A percentile compares a stretch with the other conserved stretches of the same genome.
Evolutionary conservation across 1,284 basidiomycete species (phyloP).

Genomic region (Rhodotorula sp.): DNA sequence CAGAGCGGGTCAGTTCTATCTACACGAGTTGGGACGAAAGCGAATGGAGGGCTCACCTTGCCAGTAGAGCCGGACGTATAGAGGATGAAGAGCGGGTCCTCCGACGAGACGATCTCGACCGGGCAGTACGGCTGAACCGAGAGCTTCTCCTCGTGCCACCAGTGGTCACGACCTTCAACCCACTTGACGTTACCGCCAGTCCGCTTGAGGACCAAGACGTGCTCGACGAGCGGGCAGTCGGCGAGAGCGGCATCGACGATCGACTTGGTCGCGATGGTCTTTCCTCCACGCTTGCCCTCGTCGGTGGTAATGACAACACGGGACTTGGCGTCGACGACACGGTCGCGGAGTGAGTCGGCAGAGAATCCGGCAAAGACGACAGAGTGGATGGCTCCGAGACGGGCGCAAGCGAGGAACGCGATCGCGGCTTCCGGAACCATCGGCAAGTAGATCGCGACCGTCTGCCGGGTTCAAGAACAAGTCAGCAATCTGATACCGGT

Average conservation of each 20-base stretch:
- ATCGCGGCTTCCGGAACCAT: slow-evolving; percentile 70
- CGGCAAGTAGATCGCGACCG: slow-evolving; percentile 74
- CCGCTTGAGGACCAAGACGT: slow-evolving; percentile 84
- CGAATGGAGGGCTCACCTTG: slow-evolving; percentile 24
- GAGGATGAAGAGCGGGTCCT: slow-evolving; percentile 96
- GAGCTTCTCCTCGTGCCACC: slow-evolving; percentile 91
- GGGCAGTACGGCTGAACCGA: slow-evolving; percentile 83
- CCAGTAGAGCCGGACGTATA: slow-evolving; percentile 55
- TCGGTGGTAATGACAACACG: slow-evolving; percentile 92
- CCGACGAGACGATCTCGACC: slow-evolving; percentile 77
- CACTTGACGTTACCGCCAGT: slow-evolving; percentile 83
- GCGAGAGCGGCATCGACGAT: slow-evolving; percentile 92
- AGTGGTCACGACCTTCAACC: slow-evolving; percentile 81
- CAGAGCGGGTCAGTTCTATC: background rate
- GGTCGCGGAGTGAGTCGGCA: slow-evolving; percentile 92
- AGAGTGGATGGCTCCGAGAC: slow-evolving; percentile 96
- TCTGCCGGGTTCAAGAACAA: slow-evolving; percentile 21
- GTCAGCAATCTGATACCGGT: background rate
- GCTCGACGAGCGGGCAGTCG: slow-evolving; percentile 79
- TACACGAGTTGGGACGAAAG: background rate
- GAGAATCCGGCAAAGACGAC: slow-evolving; percentile 98
- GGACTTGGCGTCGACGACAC: slow-evolving; percentile 84
- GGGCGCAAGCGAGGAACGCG: slow-evolving; percentile 93
- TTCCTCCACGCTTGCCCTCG: slow-evolving; percentile 90
- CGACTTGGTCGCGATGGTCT: slow-evolving; percentile 90